Evolutionary conservation across 257 asterid genomes (phyloP).

Genomic region (Plantago major): DNA sequence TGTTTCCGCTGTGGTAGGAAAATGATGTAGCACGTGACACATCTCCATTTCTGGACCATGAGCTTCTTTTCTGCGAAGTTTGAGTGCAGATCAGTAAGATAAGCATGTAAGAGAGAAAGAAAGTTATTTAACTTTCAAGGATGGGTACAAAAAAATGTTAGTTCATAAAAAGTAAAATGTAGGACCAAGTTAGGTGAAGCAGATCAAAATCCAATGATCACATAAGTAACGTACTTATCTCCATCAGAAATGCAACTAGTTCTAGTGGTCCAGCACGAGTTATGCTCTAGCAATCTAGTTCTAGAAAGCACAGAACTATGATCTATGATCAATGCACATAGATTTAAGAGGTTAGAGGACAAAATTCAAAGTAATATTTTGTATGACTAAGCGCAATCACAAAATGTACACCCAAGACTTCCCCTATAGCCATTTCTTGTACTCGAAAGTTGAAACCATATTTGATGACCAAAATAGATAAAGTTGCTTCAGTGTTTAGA

Average conservation of each 20-base stretch:
- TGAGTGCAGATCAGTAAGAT: conserved; percentile 24
- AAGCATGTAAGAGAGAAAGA: not conserved
- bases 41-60: conserved; percentile 55
- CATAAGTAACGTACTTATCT: not conserved
- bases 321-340: too few relatives aligned
- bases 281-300: not conserved
- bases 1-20: conserved; percentile 45
- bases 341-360: too few relatives aligned
- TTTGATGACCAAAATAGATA: too few relatives aligned
- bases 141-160: too few relatives aligned
- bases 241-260: conserved; percentile 1
- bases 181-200: not conserved
- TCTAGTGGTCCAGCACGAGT: not conserved
- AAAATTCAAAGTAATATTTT: too few relatives aligned
- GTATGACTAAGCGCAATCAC: too few relatives aligned
- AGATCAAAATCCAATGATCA: not conserved
- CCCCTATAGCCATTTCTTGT: too few relatives aligned
- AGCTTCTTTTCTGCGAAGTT: conserved; percentile 69
- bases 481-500: too few relatives aligned
- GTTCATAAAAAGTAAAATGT: not conserved
- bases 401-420: too few relatives aligned
- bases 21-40: conserved; percentile 55
- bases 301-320: too few relatives aligned
- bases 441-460: too few relatives aligned
- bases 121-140: too few relatives aligned